Conservation (phyloP, 257 asterid species). For the Coffea canephora region DNA sequence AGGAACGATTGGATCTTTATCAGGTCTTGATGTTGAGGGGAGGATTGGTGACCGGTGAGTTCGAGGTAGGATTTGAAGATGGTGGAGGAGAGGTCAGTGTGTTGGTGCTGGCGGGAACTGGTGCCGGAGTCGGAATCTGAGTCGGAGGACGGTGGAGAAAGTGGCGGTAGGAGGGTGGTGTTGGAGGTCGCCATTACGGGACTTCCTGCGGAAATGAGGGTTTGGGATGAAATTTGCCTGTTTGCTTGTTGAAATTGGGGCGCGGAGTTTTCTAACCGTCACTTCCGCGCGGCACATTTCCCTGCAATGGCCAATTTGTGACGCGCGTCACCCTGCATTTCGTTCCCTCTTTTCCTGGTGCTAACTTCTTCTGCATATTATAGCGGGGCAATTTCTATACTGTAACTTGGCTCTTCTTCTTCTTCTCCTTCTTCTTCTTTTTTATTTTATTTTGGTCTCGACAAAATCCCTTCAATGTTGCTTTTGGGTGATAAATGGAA, state of each 20-base stretch:
- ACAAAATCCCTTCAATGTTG: too few species aligned
- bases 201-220: not conserved
- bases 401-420: too few species aligned
- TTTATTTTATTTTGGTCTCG: too few species aligned
- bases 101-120: constrained; percentile 40
- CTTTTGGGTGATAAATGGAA: too few species aligned
- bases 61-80: constrained; percentile 80
- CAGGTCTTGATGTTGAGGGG: constrained; percentile 56
- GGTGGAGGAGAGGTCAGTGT: constrained; percentile 66
- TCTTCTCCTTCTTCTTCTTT: too few species aligned
- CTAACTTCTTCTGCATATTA: too few species aligned
- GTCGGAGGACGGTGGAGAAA: constrained; percentile 54
- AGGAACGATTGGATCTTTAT: constrained; percentile 86
- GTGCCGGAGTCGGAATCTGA: constrained; percentile 62
- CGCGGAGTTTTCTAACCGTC: not conserved
- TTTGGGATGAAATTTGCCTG: constrained; percentile 4
- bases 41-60: constrained; percentile 37
- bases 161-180: constrained; percentile 32
- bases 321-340: too few species aligned
- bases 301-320: too few species aligned
- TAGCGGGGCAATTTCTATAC: too few species aligned
- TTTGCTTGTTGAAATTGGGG: not conserved
- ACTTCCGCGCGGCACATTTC: too few species aligned
- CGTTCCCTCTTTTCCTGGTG: too few species aligned
- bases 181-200: constrained; percentile 38